These are phyloP conservation scores for Fusarium nodosum DNA, from an alignment of 2,329 filamentous ascomycete species.

Conservation along the genomic window DNA sequence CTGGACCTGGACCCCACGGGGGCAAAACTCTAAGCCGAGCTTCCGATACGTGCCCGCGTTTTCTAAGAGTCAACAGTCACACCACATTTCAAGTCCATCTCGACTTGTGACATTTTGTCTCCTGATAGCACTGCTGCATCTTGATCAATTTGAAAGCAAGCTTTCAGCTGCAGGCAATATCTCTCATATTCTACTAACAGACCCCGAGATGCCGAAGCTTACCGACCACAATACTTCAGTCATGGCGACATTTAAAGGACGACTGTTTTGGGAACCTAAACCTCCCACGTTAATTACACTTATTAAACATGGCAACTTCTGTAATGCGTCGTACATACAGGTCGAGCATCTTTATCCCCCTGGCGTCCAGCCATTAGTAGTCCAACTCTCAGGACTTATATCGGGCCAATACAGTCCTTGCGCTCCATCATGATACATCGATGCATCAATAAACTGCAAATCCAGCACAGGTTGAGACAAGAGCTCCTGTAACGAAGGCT, in stretches of 20 bases:
- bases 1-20: constrained; percentile 22
- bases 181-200: not conserved
- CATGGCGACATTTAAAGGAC: rapidly evolving
- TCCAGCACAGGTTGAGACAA: constrained; percentile 53
- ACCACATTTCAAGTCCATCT: constrained; percentile 1
- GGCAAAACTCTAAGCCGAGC: constrained; percentile 19
- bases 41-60: constrained; percentile 38
- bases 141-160: not conserved
- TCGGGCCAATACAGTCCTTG: constrained; percentile 48
- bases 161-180: not conserved
- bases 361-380: constrained; percentile 37
- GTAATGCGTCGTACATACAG: not conserved
- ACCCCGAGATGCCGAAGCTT: not conserved
- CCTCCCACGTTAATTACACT: no score
- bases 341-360: rapidly evolving
- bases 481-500: constrained; percentile 55
- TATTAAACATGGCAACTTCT: not conserved
- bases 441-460: constrained; percentile 53
- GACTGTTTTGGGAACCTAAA: not conserved
- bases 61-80: constrained; percentile 1
- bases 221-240: not conserved
- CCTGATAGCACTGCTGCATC: constrained; percentile 1
- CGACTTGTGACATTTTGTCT: constrained; percentile 13
- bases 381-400: constrained; percentile 48
- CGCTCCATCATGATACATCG: constrained; percentile 46